Base-by-base conservation (phyloP, 2,329 filamentous ascomycete genomes). In the Teratosphaeria viscida region DNA sequence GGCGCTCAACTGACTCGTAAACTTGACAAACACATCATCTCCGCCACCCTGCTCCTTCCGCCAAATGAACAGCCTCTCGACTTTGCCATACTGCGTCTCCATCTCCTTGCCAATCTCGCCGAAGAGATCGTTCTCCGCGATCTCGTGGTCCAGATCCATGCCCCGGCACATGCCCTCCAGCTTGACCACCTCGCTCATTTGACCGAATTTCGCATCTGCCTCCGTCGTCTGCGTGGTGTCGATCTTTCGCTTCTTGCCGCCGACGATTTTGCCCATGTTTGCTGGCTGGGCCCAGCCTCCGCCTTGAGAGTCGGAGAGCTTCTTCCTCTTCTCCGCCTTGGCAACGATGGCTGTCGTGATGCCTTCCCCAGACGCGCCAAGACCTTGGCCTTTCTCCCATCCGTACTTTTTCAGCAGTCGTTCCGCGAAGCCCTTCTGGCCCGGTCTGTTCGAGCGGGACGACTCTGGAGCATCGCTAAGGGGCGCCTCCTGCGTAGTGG, bases 81-180 rank as follows among this genome's bases (percentile, higher is more conserved):
- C 70, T 83, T 66, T 66, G 5, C 71, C 72, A 60, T 67, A 74
- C 80, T 92, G 91, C 64, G 90, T 85, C 56, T 86, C 86, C 73
- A 95, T 96, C 71, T 95, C 90, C 69, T 96, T 90, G 6, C 94
- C 94, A 73, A 99, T 96, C 72, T 96, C 92, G 76, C 97, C 92
- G 66, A 92, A 86, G 56, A 99, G 77, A 58, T 81, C 81, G 37
- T 84, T 81, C 26, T 56, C 54, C 61, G 86, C 83, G 55, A 96
- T 84, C 73, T 96, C 92, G n/a, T 79, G 80, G 60, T 87, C 82
- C 53, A 96, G 76, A 70, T 96, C 82, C 79, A 97, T 85, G 5
- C 87, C 89, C 62, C 94, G 85, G 1, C 97, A 81, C 89, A 97
- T 96, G 56, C 89, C 86, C 57, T 82, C 81, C 19, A 96, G 76